Percentiles rank a stretch among this genome's conserved stretches.
These are phyloP conservation scores for sunflower (Helianthus annuus) DNA, from an alignment of 129 eudicot genomes.

Conservation along the genomic window HanXRQr2.0-SUNRISE NC_035443.2:117515213-117515712, in stretches of 20 bases:
- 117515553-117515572: slow-evolving; percentile 73
- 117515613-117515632: neutral
- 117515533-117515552: slow-evolving; percentile 74
- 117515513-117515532: slow-evolving; percentile 61
- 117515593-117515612: slow-evolving; percentile 45
- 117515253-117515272: too few relatives aligned
- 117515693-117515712: too few relatives aligned
- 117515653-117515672: neutral
- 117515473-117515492: slow-evolving; percentile 62
- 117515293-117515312: neutral
- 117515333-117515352: slow-evolving; percentile 73
- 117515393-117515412: slow-evolving; percentile 45
- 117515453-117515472: neutral
- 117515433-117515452: neutral
- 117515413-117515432: neutral
- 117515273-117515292: neutral
- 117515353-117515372: slow-evolving; percentile 70
- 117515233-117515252: too few relatives aligned
- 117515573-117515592: slow-evolving; percentile 79
- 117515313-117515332: slow-evolving; percentile 54
- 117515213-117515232: too few relatives aligned
- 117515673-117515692: too few relatives aligned
- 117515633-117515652: neutral
- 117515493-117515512: slow-evolving; percentile 54
- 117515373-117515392: slow-evolving; percentile 71